These are phyloP conservation scores for Musa itinerans DNA, from an alignment of 176 grass and related monocot genomes.

Conservation along the genomic window DNA sequence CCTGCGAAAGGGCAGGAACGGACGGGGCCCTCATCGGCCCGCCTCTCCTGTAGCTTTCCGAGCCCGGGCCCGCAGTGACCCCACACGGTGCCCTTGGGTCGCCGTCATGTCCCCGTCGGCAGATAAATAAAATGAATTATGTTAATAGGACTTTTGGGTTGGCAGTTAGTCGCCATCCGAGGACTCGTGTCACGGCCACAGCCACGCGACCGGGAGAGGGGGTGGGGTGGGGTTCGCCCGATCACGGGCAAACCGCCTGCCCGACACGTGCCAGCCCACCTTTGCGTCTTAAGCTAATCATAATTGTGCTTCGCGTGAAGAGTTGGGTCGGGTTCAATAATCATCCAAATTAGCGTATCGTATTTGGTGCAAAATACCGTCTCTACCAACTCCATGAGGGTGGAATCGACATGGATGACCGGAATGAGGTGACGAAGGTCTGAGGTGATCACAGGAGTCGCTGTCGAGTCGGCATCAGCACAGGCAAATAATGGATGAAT, in stretches of 20 bases:
- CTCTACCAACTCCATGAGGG: too few relatives aligned
- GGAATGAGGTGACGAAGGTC: too few relatives aligned
- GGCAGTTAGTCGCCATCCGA: background rate
- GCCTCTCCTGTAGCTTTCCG: background rate
- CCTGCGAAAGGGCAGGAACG: background rate
- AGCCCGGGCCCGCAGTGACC: too few relatives aligned
- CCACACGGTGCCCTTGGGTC: background rate
- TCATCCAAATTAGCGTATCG: too few relatives aligned
- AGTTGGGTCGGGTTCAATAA: too few relatives aligned
- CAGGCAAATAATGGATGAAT: constrained; percentile 28
- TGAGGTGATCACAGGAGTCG: too few relatives aligned
- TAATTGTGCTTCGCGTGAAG: too few relatives aligned
- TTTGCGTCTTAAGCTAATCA: too few relatives aligned
- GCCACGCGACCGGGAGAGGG: background rate
- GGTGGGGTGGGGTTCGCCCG: background rate
- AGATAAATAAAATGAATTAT: background rate
- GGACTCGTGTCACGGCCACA: background rate
- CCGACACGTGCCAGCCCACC: too few relatives aligned
- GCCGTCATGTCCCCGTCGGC: background rate
- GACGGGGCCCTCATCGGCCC: background rate
- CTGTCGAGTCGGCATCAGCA: too few relatives aligned
- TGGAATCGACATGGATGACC: too few relatives aligned
- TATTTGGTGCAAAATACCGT: too few relatives aligned
- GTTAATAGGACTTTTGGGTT: background rate
- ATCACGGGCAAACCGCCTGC: background rate